A percentile compares a stretch with the other conserved stretches of the same genome.
Evolutionary conservation across 2,329 filamentous ascomycete genomes (phyloP).

Genomic region (Ceratocystis harringtonii): DNA sequence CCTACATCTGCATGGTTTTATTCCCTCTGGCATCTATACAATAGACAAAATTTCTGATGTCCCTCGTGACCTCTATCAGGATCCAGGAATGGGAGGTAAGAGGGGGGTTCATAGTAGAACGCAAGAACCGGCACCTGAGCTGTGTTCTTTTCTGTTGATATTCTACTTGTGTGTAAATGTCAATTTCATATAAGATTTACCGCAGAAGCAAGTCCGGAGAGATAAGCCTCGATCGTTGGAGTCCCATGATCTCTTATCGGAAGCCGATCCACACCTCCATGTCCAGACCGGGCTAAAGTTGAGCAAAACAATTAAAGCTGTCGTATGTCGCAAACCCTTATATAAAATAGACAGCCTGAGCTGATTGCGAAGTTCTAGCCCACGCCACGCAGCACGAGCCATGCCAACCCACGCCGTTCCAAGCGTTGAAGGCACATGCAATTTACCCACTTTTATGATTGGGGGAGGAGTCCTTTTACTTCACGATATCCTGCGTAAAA

Average conservation of each 20-base stretch:
- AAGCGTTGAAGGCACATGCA: no score
- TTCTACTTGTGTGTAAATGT: neutral
- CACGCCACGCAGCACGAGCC: no score
- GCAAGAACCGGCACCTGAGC: conserved; percentile 1
- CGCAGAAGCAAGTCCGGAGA: neutral
- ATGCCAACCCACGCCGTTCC: no score
- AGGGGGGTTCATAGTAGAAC: neutral
- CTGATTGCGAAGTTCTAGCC: no score
- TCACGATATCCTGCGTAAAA: no score
- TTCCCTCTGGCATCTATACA: neutral
- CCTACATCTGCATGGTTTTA: neutral
- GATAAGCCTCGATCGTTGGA: neutral
- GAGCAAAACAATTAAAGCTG: no score
- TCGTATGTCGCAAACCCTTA: no score
- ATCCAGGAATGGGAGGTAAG: neutral
- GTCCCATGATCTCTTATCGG: neutral
- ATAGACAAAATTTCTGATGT: neutral
- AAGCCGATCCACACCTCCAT: neutral
- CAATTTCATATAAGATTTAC: neutral
- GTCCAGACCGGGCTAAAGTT: no score
- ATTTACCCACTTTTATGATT: no score
- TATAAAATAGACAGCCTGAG: no score
- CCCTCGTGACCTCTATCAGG: neutral
- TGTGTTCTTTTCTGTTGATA: neutral
- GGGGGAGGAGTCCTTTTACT: no score